Percentiles rank a stretch among this genome's conserved stretches.
phyloP scores from a whole-genome alignment of 805 yeast species.

The Spathaspora boniae region DNA sequence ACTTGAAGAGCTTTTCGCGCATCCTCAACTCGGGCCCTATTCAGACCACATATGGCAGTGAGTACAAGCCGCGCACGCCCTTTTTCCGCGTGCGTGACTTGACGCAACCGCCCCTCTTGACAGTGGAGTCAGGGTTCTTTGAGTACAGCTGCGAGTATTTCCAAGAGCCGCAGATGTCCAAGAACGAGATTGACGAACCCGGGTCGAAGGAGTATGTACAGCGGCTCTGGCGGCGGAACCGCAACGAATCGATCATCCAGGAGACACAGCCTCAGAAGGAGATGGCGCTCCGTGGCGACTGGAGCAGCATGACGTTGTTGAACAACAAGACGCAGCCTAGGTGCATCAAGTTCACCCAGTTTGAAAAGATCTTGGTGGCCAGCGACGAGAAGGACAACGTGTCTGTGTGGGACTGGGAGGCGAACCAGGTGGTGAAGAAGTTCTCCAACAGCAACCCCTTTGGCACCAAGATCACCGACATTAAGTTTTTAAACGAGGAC shows the following conservation, averaged over 20 bases:
- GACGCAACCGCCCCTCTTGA: slow-evolving; percentile 41
- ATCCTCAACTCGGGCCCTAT: slow-evolving; percentile 36
- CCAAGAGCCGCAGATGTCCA: slow-evolving; percentile 93
- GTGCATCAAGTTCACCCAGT: slow-evolving; percentile 78
- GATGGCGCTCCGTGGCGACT: slow-evolving; percentile 76
- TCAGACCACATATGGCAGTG: slow-evolving; percentile 36
- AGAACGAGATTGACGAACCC: slow-evolving; percentile 81
- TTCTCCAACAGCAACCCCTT: slow-evolving; percentile 83
- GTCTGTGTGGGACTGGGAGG: slow-evolving; percentile 85
- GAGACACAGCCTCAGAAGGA: slow-evolving; percentile 90
- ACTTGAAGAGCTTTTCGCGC: slow-evolving; percentile 33
- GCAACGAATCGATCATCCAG: slow-evolving; percentile 83
- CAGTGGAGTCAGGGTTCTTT: slow-evolving; percentile 60
- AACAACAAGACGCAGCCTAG: slow-evolving; percentile 81
- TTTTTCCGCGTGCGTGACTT: slow-evolving; percentile 42
- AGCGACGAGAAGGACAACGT: slow-evolving; percentile 83
- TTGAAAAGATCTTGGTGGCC: slow-evolving; percentile 77
- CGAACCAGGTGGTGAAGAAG: slow-evolving; percentile 51
- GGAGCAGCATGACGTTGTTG: slow-evolving; percentile 63
- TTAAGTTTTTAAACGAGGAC: slow-evolving; percentile 86
- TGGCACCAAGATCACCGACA: slow-evolving; percentile 85
- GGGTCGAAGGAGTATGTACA: slow-evolving; percentile 84
- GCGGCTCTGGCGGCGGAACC: slow-evolving; percentile 81
- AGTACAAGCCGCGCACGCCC: slow-evolving; percentile 56
- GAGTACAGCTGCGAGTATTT: slow-evolving; percentile 85